phyloP scores from a whole-genome alignment of 768 basidiomycete genomes.

The Leccinum rimulosum region DNA sequence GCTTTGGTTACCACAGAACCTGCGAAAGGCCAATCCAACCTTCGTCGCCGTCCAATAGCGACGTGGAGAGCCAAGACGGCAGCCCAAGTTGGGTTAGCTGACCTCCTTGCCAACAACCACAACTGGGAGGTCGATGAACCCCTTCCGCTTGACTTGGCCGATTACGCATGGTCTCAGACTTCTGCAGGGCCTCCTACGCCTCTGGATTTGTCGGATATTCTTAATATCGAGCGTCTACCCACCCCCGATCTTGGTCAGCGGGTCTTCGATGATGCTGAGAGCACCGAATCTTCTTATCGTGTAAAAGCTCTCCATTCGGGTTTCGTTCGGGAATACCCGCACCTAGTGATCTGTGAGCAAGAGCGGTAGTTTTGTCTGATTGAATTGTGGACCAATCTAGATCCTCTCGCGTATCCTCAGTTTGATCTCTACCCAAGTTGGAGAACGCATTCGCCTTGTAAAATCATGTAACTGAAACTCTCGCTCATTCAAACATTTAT shows the following conservation, averaged over 20 bases:
- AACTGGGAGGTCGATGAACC: constrained; percentile 27
- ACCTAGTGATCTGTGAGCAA: constrained; percentile 30
- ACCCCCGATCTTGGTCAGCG: constrained; percentile 62
- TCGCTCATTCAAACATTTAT: constrained; percentile 14
- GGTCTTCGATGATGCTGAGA: constrained; percentile 52
- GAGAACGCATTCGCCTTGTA: not conserved
- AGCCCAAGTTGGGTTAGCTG: constrained; percentile 23
- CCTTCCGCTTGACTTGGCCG: constrained; percentile 55
- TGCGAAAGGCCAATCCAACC: constrained; percentile 2
- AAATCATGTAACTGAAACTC: not conserved
- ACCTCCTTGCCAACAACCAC: constrained; percentile 17
- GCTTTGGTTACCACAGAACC: not conserved
- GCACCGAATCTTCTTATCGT: constrained; percentile 21
- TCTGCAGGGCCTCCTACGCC: constrained; percentile 59
- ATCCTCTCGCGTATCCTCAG: constrained; percentile 27
- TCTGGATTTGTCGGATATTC: constrained; percentile 34
- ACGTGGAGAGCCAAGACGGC: constrained; percentile 17
- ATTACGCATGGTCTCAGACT: constrained; percentile 69
- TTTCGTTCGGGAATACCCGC: constrained; percentile 19
- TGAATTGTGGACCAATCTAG: constrained; percentile 5
- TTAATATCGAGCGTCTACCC: constrained; percentile 35
- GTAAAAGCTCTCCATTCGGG: constrained; percentile 53
- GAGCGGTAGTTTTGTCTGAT: constrained; percentile 4
- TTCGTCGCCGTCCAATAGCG: constrained; percentile 13
- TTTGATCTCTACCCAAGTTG: constrained; percentile 34